phyloP scores from a whole-genome alignment of 2,329 filamentous ascomycete genomes.

The Ophiostoma novo-ulmi region DNA sequence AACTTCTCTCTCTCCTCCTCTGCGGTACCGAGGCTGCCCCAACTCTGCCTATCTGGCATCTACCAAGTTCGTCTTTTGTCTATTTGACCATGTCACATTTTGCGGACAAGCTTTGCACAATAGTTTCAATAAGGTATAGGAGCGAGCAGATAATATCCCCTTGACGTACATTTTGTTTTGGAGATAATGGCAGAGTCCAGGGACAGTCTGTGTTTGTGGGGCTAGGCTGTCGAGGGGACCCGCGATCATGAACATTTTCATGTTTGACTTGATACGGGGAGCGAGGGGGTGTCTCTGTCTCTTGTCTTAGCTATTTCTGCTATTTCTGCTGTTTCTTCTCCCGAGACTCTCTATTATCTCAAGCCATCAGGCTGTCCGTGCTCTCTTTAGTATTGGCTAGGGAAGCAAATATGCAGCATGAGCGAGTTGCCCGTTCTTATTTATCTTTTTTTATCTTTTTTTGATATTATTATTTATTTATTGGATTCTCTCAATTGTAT shows the following conservation, averaged over 20 bases:
- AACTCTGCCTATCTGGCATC: not conserved
- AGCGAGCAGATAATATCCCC: not conserved
- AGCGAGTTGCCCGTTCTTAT: not conserved
- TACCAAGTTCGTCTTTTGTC: not conserved
- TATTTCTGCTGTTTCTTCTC: not conserved
- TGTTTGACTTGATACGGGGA: not conserved
- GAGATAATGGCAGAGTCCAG: not conserved
- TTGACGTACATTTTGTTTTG: too few relatives aligned
- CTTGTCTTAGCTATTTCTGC: not conserved
- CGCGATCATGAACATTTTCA: conserved; percentile 16
- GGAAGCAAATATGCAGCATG: not conserved
- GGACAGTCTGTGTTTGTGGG: not conserved
- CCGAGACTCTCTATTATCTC: too few relatives aligned
- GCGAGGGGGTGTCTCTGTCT: conserved; percentile 7
- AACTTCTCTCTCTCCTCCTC: not conserved
- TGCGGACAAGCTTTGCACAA: too few relatives aligned
- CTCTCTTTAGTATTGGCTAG: not conserved
- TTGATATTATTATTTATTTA: not conserved
- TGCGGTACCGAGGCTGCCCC: not conserved
- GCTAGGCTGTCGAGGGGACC: conserved; percentile 4
- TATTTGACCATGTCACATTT: too few relatives aligned
- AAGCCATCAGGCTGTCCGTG: not conserved
- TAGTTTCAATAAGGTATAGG: too few relatives aligned
- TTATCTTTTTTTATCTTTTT: not conserved
- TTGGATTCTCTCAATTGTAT: not conserved